Base-by-base conservation (phyloP, 1,139 yeast genomes). In the Suhomyces yuchorum region DNA sequence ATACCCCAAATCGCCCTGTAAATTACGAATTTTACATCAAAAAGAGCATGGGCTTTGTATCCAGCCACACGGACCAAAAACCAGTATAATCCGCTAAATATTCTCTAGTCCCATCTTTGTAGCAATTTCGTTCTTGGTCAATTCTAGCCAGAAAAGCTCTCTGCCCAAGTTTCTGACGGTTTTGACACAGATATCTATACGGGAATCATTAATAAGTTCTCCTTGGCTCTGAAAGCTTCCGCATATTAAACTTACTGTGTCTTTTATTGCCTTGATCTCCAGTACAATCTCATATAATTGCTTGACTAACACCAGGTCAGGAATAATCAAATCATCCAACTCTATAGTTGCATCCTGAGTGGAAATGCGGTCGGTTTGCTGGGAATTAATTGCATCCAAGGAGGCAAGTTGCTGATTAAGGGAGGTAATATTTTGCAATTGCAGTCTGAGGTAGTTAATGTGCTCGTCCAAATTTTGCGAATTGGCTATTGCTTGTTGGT, bases 211-310 rank as follows among this genome's bases (percentile, higher is more conserved):
- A 24, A 75, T 67, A 4, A 73, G 44, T 51, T 75, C 80, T 5
- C 59, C 53, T 47, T 67, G 66, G 3, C 63, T 54, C 4, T 62
- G 57, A 50, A 70, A 80, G 8, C 82, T 77, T 20, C 85, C 82
- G 9, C 82, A 78, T 15, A 91, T 71, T 14, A 82, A 72, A 48
- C 79, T 75, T 8, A 80, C 61, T 0, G 90, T 73, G 60, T 91
- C 97, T 40, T 81, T 80, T 23, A 84, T 78, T 0, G 96, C 87
- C 53, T 79, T 75, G 46, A 86, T 87, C 37, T 82, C 85, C 39
- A 91, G 79, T 0, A 80, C 81, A 1, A 85, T 68, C 24, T 80
- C 81, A 61, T 87, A 87, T n/a, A 90, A 70, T 55, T 75, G 78
- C 39, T 64, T 63, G 3, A 73, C 73, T 36, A 73, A 54, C 2